Evolutionary conservation across 768 basidiomycete genomes (phyloP).

Genomic region (Cyathus striatus): DNA sequence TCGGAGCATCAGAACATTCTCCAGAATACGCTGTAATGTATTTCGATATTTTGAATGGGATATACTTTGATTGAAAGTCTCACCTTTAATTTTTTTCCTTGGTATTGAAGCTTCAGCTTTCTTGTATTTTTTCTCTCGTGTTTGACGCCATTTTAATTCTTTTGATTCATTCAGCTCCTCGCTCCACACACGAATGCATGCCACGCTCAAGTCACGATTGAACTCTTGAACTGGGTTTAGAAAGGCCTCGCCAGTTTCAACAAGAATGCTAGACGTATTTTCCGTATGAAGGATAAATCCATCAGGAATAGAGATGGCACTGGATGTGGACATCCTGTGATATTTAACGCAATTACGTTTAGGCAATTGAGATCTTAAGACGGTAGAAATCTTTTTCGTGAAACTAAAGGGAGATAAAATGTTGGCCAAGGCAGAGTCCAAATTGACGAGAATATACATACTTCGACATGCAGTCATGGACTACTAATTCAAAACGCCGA

Average conservation of each 20-base stretch:
- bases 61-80: conserved; percentile 13
- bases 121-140: conserved; percentile 43
- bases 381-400: conserved; percentile 12
- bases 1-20: too few species aligned
- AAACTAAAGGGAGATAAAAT: background rate
- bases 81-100: conserved; percentile 41
- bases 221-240: conserved; percentile 98
- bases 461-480: too few species aligned
- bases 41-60: too few species aligned
- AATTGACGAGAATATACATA: too few species aligned
- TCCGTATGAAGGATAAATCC: conserved; percentile 79
- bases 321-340: conserved; percentile 15
- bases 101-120: conserved; percentile 20
- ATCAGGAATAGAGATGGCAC: conserved; percentile 46
- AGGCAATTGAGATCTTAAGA: conserved; percentile 20
- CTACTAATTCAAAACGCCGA: too few species aligned
- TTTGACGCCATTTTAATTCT: conserved; percentile 52
- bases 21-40: too few species aligned
- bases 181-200: conserved; percentile 87
- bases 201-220: conserved; percentile 91
- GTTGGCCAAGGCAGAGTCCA: too few species aligned
- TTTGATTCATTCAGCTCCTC: conserved; percentile 63
- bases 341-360: conserved; percentile 1
- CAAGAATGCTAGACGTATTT: conserved; percentile 75
- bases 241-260: conserved; percentile 83